A percentile compares a stretch with the other conserved stretches of the same genome.
Conservation (phyloP, 441 rosid genomes). For the Gossypium trilobum region DNA sequence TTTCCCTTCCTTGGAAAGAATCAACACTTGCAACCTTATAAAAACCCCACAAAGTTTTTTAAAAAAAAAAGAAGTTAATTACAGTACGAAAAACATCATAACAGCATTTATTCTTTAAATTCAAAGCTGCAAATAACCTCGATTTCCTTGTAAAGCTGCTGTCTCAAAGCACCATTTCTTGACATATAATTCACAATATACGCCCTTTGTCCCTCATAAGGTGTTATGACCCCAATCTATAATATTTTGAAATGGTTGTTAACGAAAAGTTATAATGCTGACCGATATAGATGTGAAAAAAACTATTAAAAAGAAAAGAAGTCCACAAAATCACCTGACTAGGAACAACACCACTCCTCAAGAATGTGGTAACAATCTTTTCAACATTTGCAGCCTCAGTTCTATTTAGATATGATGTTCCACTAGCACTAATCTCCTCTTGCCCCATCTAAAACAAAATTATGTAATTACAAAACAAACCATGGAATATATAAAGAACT, state of each 20-base stretch:
- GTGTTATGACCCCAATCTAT: conserved; percentile 97
- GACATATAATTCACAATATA: conserved; percentile 97
- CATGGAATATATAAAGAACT: conserved; percentile 2
- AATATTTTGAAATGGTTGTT: conserved; percentile 6
- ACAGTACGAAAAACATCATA: conserved; percentile 3
- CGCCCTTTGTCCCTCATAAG: conserved; percentile 99
- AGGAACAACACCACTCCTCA: conserved; percentile 95
- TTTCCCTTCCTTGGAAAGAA: conserved; percentile 99
- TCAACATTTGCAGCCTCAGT: conserved; percentile 99
- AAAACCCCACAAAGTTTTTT: conserved; percentile 21
- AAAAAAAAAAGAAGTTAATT: conserved; percentile 12
- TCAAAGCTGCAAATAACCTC: conserved; percentile 44
- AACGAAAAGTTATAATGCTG: not conserved
- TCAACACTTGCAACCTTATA: conserved; percentile 94
- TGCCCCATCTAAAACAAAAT: conserved; percentile 78
- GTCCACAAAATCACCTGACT: conserved; percentile 48
- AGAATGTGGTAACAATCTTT: conserved; percentile 92
- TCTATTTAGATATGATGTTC: conserved; percentile 92
- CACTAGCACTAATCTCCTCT: conserved; percentile 99
- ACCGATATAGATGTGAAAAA: conserved; percentile 5
- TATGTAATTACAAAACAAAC: conserved; percentile 16
- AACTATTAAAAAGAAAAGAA: not conserved
- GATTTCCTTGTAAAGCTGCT: conserved; percentile 96
- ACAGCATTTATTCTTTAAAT: not conserved
- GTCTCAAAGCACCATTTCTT: conserved; percentile 91